These are phyloP conservation scores for Margaritispora aquatica DNA, from an alignment of 495 filamentous ascomycete genomes.

Conservation along the genomic window DNA sequence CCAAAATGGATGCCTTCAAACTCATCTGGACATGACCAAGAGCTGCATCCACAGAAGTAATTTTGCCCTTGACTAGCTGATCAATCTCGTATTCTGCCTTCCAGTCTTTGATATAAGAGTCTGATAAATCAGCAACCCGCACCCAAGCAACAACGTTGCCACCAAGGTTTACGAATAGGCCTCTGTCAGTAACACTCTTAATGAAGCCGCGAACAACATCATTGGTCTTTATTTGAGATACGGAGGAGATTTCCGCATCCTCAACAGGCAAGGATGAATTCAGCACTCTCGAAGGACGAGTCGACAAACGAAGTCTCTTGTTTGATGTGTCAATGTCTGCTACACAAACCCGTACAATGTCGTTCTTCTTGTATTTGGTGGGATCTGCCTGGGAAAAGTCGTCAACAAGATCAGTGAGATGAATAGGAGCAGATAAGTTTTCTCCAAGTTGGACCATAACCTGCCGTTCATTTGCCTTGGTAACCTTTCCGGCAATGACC, in stretches of 20 bases:
- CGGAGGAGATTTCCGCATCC: conserved; percentile 68
- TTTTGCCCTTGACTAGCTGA: conserved; percentile 82
- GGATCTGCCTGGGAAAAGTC: conserved; percentile 73
- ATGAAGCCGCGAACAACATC: conserved; percentile 86
- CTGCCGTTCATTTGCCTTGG: conserved; percentile 75
- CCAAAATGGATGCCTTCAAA: conserved; percentile 75
- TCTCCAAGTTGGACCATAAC: conserved; percentile 83
- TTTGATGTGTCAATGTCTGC: conserved; percentile 73
- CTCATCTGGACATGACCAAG: conserved; percentile 76
- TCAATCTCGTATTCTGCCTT: conserved; percentile 79
- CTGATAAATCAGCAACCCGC: conserved; percentile 80
- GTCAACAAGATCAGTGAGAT: conserved; percentile 74
- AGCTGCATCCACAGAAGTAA: conserved; percentile 58
- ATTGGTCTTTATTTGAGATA: conserved; percentile 65
- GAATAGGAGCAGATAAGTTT: conserved; percentile 62
- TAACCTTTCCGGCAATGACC: conserved; percentile 76
- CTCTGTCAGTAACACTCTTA: conserved; percentile 77
- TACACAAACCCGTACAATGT: conserved; percentile 77
- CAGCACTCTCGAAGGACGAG: conserved; percentile 79
- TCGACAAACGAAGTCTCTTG: conserved; percentile 74
- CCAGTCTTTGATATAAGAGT: conserved; percentile 91
- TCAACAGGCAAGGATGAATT: conserved; percentile 79
- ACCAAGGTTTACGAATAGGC: conserved; percentile 76
- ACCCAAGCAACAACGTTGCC: conserved; percentile 75
- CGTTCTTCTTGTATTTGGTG: conserved; percentile 63